Percentiles rank a stretch among this genome's conserved stretches.
Conservation (phyloP, 164 flowering plant species). For the Aristolochia contorta region DNA sequence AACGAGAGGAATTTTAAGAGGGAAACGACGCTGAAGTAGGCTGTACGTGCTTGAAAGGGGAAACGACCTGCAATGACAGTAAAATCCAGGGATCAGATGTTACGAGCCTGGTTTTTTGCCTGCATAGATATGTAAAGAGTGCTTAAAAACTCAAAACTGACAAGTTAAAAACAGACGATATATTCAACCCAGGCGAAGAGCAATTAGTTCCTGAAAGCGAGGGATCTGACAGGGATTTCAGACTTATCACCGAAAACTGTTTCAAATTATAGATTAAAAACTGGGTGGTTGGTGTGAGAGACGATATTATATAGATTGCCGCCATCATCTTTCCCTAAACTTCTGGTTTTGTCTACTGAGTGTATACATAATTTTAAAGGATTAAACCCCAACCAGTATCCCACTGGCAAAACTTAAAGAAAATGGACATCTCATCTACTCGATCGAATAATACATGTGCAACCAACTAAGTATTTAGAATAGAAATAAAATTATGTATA, state of each 20-base stretch:
- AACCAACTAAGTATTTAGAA: neutral
- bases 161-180: too few species aligned
- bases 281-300: neutral
- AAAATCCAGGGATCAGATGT: neutral
- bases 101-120: too few species aligned
- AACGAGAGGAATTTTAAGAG: neutral
- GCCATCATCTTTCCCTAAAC: neutral
- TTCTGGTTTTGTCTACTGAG: too few species aligned
- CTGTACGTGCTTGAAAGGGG: neutral
- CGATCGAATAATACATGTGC: slow-evolving; percentile 1
- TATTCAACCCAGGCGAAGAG: too few species aligned
- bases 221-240: too few species aligned
- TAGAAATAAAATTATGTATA: neutral
- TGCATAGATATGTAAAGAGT: too few species aligned
- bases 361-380: too few species aligned
- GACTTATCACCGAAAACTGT: too few species aligned
- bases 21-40: neutral
- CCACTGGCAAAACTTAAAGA: neutral
- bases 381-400: neutral
- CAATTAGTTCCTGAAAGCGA: too few species aligned
- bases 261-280: neutral
- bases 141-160: too few species aligned
- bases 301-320: too few species aligned
- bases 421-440: neutral
- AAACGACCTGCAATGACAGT: neutral